Evolutionary conservation across 2,329 filamentous ascomycete species (phyloP).

Genomic region (Canariomyces notabilis): DNA sequence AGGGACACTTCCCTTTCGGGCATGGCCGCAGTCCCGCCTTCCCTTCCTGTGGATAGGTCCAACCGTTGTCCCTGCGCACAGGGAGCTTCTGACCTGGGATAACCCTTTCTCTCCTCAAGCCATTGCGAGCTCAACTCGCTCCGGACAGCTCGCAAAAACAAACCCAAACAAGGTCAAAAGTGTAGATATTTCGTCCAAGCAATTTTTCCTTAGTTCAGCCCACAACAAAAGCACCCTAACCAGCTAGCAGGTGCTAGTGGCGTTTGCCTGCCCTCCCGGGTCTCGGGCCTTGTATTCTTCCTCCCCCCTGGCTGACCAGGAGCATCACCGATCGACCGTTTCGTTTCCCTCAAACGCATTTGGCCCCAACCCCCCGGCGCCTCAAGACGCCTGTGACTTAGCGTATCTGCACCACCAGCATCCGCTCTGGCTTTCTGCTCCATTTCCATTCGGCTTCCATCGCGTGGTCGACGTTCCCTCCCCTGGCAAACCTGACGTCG

Average conservation of each 20-base stretch:
- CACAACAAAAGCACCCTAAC: background rate
- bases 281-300: background rate
- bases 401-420: slow-evolving; percentile 1
- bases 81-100: background rate
- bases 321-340: slow-evolving; percentile 14
- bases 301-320: background rate
- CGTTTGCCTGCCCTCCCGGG: slow-evolving; percentile 1
- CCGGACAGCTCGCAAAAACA: background rate
- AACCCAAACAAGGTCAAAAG: background rate
- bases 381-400: slow-evolving; percentile 5
- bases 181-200: background rate
- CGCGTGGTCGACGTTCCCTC: background rate
- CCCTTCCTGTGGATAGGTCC: background rate
- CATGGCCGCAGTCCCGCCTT: slow-evolving; percentile 1
- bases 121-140: background rate
- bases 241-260: background rate
- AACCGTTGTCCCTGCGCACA: background rate
- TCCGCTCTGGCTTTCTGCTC: slow-evolving; percentile 11
- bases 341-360: slow-evolving; percentile 14
- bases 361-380: slow-evolving; percentile 15
- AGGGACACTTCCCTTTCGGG: slow-evolving; percentile 3
- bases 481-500: background rate
- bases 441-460: slow-evolving; percentile 13
- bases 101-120: background rate
- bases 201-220: background rate